Conservation (phyloP, 352 stramenopile genomes). For the Phytophthora capsici region DNA sequence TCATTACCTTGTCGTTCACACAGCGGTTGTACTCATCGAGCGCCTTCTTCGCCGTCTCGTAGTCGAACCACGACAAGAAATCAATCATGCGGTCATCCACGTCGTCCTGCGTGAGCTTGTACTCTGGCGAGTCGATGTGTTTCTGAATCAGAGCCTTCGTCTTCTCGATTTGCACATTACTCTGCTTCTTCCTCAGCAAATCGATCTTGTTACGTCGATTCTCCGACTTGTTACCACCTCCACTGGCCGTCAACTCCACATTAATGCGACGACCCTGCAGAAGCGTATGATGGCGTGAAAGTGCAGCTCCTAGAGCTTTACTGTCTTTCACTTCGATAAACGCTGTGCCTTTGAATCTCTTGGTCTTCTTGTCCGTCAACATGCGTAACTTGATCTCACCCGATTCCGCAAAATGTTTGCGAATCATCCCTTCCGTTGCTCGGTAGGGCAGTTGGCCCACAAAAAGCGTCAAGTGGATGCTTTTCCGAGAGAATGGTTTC, state of each 20-base stretch:
- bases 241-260: slow-evolving; percentile 85
- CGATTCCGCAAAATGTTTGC: slow-evolving; percentile 76
- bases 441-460: slow-evolving; percentile 83
- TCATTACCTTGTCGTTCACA: slow-evolving; percentile 75
- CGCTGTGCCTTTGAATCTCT: slow-evolving; percentile 83
- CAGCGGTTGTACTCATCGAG: slow-evolving; percentile 84
- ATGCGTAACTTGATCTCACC: slow-evolving; percentile 83
- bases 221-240: slow-evolving; percentile 85
- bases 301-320: slow-evolving; percentile 77
- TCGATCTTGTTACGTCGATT: slow-evolving; percentile 76
- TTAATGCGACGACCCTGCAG: slow-evolving; percentile 85
- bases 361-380: slow-evolving; percentile 86
- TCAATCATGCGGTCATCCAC: slow-evolving; percentile 90
- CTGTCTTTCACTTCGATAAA: slow-evolving; percentile 89
- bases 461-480: slow-evolving; percentile 89
- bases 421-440: slow-evolving; percentile 68
- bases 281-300: slow-evolving; percentile 83
- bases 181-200: slow-evolving; percentile 79
- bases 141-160: slow-evolving; percentile 83
- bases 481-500: slow-evolving; percentile 41
- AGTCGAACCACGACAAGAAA: slow-evolving; percentile 90
- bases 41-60: slow-evolving; percentile 84
- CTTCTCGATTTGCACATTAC: slow-evolving; percentile 85
- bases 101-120: slow-evolving; percentile 76
- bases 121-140: slow-evolving; percentile 73